Evolutionary conservation across 129 eudicot species (phyloP).

Genomic region (Centrapalus pauciflorus): DNA sequence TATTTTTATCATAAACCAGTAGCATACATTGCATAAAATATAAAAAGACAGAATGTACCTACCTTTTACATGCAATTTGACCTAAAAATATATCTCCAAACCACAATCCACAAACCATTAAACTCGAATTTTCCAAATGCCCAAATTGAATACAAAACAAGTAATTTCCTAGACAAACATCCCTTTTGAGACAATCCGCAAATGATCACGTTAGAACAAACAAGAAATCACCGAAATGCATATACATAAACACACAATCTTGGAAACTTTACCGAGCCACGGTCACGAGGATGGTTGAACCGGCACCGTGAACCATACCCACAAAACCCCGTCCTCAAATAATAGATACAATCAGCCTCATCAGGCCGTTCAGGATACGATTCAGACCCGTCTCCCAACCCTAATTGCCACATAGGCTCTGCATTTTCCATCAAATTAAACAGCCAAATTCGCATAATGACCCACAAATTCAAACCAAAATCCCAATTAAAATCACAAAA

Average conservation of each 20-base stretch:
- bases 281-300: conserved; percentile 90
- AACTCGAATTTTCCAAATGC: too few relatives aligned
- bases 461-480: conserved; percentile 15
- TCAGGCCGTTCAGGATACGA: conserved; percentile 77
- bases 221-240: conserved; percentile 24
- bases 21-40: too few relatives aligned
- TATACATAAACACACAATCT: background rate
- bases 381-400: conserved; percentile 52
- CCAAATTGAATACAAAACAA: conserved; percentile 10
- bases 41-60: too few relatives aligned
- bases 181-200: background rate
- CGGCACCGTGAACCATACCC: conserved; percentile 84
- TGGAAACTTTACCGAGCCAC: conserved; percentile 43
- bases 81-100: too few relatives aligned
- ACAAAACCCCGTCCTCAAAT: conserved; percentile 76
- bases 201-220: conserved; percentile 31
- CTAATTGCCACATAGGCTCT: conserved; percentile 88
- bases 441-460: conserved; percentile 14
- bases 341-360: conserved; percentile 77
- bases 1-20: too few relatives aligned
- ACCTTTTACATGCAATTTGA: too few relatives aligned
- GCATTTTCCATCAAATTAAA: conserved; percentile 42
- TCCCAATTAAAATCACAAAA: conserved; percentile 25
- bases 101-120: too few relatives aligned
- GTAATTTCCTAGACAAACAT: conserved; percentile 2